Evolutionary conservation across 73 alveolate genomes (phyloP).

Genomic region (Stentor coeruleus): DNA sequence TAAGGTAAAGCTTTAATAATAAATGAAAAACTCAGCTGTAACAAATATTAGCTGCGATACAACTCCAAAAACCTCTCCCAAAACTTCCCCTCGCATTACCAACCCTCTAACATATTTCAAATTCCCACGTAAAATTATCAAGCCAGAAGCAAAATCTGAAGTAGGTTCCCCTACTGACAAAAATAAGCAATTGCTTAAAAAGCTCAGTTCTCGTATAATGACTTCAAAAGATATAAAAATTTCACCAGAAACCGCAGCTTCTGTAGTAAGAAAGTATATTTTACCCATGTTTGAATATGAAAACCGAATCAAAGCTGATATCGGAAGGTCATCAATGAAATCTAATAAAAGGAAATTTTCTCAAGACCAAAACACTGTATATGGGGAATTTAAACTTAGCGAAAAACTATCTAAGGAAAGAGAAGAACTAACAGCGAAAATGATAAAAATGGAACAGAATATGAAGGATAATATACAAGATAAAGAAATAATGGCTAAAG

Average conservation of each 20-base stretch:
- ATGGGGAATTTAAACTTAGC: slow-evolving; percentile 36
- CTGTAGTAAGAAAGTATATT: slow-evolving; percentile 43
- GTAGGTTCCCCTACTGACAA: neutral
- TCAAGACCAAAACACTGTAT: slow-evolving; percentile 19
- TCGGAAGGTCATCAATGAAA: neutral
- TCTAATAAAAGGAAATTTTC: neutral
- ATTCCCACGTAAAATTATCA: too few species aligned
- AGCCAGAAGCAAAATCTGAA: neutral
- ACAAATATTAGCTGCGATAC: neutral
- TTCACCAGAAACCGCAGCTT: slow-evolving; percentile 57
- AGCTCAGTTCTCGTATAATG: neutral
- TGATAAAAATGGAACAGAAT: neutral
- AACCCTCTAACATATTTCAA: too few species aligned
- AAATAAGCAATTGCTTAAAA: neutral
- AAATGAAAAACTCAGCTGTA: neutral
- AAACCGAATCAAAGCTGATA: neutral
- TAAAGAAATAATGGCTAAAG: neutral
- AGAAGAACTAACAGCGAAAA: neutral
- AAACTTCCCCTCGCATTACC: neutral
- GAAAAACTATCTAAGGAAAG: neutral
- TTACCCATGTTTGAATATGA: slow-evolving; percentile 58
- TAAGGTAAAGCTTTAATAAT: too few species aligned
- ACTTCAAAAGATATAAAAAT: neutral
- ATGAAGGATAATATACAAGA: neutral
- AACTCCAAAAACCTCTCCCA: neutral